phyloP scores from a whole-genome alignment of 257 asterid species.

The Coffea eugenioides region DNA sequence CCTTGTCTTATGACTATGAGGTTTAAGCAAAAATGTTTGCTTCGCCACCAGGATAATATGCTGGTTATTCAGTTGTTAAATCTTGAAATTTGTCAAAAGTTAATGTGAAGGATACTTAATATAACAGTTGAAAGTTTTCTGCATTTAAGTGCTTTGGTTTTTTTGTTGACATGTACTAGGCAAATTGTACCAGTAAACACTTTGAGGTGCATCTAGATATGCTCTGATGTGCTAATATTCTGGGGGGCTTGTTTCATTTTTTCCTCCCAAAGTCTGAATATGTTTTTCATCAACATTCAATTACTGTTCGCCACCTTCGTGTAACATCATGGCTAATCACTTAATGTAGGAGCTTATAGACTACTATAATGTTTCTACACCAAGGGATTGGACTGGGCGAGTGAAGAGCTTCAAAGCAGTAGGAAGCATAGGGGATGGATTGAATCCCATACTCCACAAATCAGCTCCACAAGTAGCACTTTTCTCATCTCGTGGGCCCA shows the following conservation, averaged over 20 bases:
- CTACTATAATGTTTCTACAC: constrained; percentile 79
- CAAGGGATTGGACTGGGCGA: constrained; percentile 93
- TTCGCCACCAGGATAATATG: background rate
- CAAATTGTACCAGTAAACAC: background rate
- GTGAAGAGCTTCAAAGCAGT: constrained; percentile 84
- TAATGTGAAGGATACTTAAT: background rate
- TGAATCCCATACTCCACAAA: constrained; percentile 75
- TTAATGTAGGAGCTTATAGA: constrained; percentile 71
- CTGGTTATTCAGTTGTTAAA: background rate
- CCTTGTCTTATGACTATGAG: background rate
- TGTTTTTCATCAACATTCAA: background rate
- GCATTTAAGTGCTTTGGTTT: background rate
- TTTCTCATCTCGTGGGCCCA: constrained; percentile 97
- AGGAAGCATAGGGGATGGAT: constrained; percentile 87
- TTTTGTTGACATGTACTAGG: background rate
- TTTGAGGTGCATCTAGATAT: background rate
- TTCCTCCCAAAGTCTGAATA: background rate
- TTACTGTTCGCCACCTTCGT: background rate
- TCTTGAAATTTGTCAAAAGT: background rate
- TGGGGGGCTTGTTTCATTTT: background rate
- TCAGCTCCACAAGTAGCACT: constrained; percentile 98
- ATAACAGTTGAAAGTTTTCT: background rate
- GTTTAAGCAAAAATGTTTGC: background rate
- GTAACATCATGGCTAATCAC: constrained; percentile 13
- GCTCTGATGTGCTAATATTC: background rate